phyloP scores from a whole-genome alignment of 768 basidiomycete species.

The Auriscalpium orientale region DNA sequence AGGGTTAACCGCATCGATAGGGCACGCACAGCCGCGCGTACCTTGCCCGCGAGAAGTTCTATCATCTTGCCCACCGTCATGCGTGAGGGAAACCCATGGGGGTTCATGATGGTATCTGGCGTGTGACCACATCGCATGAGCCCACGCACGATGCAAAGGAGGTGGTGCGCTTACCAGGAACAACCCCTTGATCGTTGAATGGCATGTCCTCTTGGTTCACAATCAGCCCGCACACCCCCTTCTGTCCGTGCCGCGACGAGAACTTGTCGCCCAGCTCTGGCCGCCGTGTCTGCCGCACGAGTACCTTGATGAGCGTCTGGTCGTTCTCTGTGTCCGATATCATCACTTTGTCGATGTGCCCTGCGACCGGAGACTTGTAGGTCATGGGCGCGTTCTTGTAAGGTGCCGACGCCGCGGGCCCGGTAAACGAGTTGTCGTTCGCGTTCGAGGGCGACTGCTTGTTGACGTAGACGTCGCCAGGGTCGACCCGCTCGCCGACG shows the following conservation, averaged over 20 bases:
- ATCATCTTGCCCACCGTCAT: constrained; percentile 99
- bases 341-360: constrained; percentile 96
- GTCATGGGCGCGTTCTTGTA: constrained; percentile 91
- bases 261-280: constrained; percentile 99
- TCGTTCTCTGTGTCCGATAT: constrained; percentile 96
- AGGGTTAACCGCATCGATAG: neutral
- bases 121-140: neutral
- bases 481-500: constrained; percentile 89
- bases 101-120: constrained; percentile 98
- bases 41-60: constrained; percentile 93
- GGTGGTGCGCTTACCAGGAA: constrained; percentile 52
- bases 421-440: constrained; percentile 83
- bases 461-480: constrained; percentile 92
- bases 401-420: constrained; percentile 72
- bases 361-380: constrained; percentile 90
- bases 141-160: constrained; percentile 4
- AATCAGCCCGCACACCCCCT: constrained; percentile 97
- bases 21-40: constrained; percentile 19
- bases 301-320: constrained; percentile 92
- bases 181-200: constrained; percentile 96
- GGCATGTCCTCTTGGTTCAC: constrained; percentile 99
- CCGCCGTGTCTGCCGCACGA: constrained; percentile 92
- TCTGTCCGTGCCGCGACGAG: constrained; percentile 95
- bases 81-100: constrained; percentile 97
- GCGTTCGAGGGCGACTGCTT: constrained; percentile 94